Evolutionary conservation across 2,329 filamentous ascomycete genomes (phyloP), one percentile per base, ranked within the genome.

Genomic region (Diaporthe batatas): DNA sequence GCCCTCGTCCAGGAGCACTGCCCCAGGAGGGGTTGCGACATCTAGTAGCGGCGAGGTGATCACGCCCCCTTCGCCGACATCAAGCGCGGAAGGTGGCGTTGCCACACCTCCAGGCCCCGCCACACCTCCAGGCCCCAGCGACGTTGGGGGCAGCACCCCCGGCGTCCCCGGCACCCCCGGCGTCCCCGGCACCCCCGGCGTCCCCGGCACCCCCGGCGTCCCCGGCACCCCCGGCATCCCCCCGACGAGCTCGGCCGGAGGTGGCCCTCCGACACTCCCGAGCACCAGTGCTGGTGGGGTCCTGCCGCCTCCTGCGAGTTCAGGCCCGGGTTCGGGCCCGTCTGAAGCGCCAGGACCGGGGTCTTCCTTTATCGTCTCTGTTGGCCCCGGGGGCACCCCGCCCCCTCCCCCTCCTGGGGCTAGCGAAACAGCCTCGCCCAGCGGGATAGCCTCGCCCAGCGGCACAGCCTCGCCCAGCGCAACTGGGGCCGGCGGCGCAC

Each of bases 31-130:
- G 14, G 3, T 36, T 18, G 10, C 32, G 16, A 51, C 62, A n/a
- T 51, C 59, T 23, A 51, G 59, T 47, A 6, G 29, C 29, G 21
- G 10, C 18, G 25, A 11, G 6, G 62, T 25, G 44, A 36, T 64
- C 21, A 14, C n/a, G n/a, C 18, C 62, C 25, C 44, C 59, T 51
- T n/a, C 44, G 29, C 18, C 59, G 14, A 67, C 62, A 23, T 65
- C 62, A 18, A 53, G 44, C 47, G n/a, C 21, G 16, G 44, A n/a
- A 21, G 42, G 12, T 25, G 62, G 6, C 32, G 29, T n/a, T 21
- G 11, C 32, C 11, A 51, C 44, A 7, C 29, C 62, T 42, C 10
- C 57, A 5, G 34, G 57, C 16, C 29, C 42, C 32, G 11, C 32
- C 11, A 51, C 44, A 7, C 29, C 62, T 42, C 10, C 57, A 5